Base-by-base conservation (phyloP, 306 rosid species). In the Lathyrus sativus region DNA sequence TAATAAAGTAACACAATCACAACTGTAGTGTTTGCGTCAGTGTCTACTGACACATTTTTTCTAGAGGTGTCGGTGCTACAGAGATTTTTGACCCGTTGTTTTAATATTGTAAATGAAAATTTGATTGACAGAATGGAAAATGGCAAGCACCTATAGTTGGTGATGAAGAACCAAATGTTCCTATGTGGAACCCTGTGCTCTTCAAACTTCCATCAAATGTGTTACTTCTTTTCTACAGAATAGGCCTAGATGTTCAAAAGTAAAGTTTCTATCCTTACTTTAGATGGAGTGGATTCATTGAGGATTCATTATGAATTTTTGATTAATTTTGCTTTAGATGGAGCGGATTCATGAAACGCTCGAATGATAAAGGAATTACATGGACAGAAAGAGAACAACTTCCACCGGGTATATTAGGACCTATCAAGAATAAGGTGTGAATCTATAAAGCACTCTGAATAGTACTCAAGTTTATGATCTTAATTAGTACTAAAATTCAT, bases 381-480 rank as follows among this genome's bases (percentile, higher is more conserved):
- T 92, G 96, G 96, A 80, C 95, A n/a, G 76, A 82, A 69, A 87
- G 98, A 86, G 95, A 92, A 82, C 98, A 92, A 75, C 95, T 92
- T 73, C 96, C 96, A 71, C 86, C 98, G 70, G 96, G 96, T 64
- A 86, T 89, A 68, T 76, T 89, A 79, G 96, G 98, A 62, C 96
- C 98, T 28, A 86, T 86, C 74, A 92, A 89, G 85, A 92, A 92
- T 79, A 92, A 89, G 98, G 98, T 87, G 71, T 29, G 51, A 70
- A 69, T 35, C 74, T 67, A 69, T 35, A 76, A 26, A 57, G 43
- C 15, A 31, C 11, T 49, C 11, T 49, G 15, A 67, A 41, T 12
- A 46, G 2, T 68, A 73, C 68, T 62, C 53, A 46, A 42, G 9
- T 3, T 38, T 28, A 11, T 13, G 8, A 57, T 58, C 17, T 3